Evolutionary conservation across 2,329 filamentous ascomycete species (phyloP), one percentile per base, ranked within the genome.

Genomic region (Fusarium goolgardi): DNA sequence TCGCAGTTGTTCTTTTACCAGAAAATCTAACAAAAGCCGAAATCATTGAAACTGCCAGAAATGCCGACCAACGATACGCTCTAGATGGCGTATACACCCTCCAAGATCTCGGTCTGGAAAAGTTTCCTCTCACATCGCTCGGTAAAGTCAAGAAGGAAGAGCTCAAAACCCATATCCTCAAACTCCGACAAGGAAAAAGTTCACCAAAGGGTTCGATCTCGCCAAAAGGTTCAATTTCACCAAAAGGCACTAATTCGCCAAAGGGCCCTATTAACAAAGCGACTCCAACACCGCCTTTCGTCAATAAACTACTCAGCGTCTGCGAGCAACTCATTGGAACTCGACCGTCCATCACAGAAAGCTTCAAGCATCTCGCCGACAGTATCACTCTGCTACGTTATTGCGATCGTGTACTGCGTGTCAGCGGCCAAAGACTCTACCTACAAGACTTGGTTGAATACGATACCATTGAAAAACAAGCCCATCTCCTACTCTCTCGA

Each of bases 81-180:
- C 75, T 83, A 0, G 79, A 79, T 49, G 72, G 74, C 15, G 76
- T 84, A 4, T 77, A 83, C n/a, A 77, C 77, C 8, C 73, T 83
- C 1, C 63, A 75, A 23, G 81, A 84, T 25, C 75, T 84, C 0
- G 78, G 75, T 1, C 47, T 83, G 0, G 70, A 78, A 1, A 68
- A 61, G 2, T 79, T 81, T 56, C 82, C 82, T 0, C 72, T 74
- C 25, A 84, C 82, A 3, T 74, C 79, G 2, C 77, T 82, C 13
- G 81, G 82, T 3, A 84, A 85, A 59, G 76, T 82, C 6, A 79
- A 79, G 60, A 83, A 82, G 55, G 76, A 77, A 2, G 67, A 79
- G 11, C 68, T 84, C 25, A 76, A 63, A 29, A 46, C 60, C 4
- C 41, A 50, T 10, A 67, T 80, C 4, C 18, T 67, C 7, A 54